Base-by-base conservation (phyloP, 768 basidiomycete genomes). In the Tylopilus intermedius region DNA sequence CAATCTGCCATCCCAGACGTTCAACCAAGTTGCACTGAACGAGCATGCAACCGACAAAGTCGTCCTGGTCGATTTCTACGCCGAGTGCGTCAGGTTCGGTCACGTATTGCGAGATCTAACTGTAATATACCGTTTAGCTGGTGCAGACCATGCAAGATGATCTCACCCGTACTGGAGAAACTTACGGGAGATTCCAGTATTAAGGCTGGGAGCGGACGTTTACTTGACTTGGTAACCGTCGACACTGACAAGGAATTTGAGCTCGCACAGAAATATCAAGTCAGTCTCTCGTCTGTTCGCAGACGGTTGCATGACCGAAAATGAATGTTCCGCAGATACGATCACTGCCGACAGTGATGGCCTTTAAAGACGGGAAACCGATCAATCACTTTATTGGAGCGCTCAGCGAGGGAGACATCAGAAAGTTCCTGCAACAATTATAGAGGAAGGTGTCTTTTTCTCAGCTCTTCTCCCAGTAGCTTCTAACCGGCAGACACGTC, bases 291-390 rank as follows among this genome's bases (percentile, higher is more conserved):
- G 9, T 26, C 35, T 32, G 11, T 11, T 2, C 30, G 27, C 40
- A 18, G 18, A 18, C 18, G 18, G 33, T 40, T 35, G 50, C 24
- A 43, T 27, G 21, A 13, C 40, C 14, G 10, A 50, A 24, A n/a
- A 26, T 30, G 9, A 30, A 30, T 30, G 27, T 27, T 11, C 53
- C 22, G 13, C 57, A 92, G 90, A 74, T 91, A 54, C 70, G 74
- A n/a, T 77, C 86, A 14, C 68, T 92, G n/a, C 89, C 89, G 3
- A 91, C 89, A 0, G 87, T 92, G 29, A 72, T 88, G 52, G 89
- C 87, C 4, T 90, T 90, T 72, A 78, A 74, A 51, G 76, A 83
- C 45, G 88, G 87, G 15, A 61, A 79, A 57, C 72, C 69, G 1
- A 72, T 84, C n/a, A 69, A 69, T 42, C 73, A 81, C 44, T 91